These are phyloP conservation scores for Blastomyces silverae DNA, from an alignment of 2,329 filamentous ascomycete genomes.

Conservation along the genomic window DNA sequence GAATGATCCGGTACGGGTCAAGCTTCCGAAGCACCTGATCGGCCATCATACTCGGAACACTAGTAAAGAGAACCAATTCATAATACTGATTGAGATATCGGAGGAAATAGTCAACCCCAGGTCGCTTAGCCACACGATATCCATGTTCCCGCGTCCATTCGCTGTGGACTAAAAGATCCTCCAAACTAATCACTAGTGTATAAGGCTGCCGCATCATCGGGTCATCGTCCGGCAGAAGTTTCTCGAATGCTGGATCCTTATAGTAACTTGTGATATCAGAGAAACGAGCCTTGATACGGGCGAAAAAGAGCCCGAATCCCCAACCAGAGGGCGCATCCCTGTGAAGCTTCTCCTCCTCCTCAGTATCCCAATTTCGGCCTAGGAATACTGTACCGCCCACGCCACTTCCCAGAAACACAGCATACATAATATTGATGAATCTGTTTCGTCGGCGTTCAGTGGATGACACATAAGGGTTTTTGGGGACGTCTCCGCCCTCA, in stretches of 20 bases:
- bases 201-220: slow-evolving; percentile 77
- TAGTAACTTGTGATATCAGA: slow-evolving; percentile 80
- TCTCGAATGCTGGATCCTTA: slow-evolving; percentile 89
- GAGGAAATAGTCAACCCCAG: slow-evolving; percentile 93
- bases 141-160: slow-evolving; percentile 92
- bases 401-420: slow-evolving; percentile 50
- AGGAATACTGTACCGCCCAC: slow-evolving; percentile 62
- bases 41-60: slow-evolving; percentile 71
- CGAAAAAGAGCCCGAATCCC: slow-evolving; percentile 68
- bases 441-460: slow-evolving; percentile 72
- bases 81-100: slow-evolving; percentile 97
- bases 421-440: slow-evolving; percentile 69
- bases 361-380: slow-evolving; percentile 76
- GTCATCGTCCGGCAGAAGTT: slow-evolving; percentile 69
- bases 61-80: slow-evolving; percentile 93
- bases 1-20: slow-evolving; percentile 89
- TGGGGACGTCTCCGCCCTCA: slow-evolving; percentile 55
- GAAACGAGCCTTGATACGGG: slow-evolving; percentile 67
- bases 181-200: slow-evolving; percentile 84
- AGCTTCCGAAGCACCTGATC: slow-evolving; percentile 88
- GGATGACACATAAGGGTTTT: slow-evolving; percentile 82
- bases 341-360: slow-evolving; percentile 64
- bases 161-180: slow-evolving; percentile 89
- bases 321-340: slow-evolving; percentile 73
- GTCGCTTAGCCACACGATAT: slow-evolving; percentile 90